phyloP scores from a whole-genome alignment of 371 early-diverging fungal species.

The Lichtheimia corymbifera region DNA sequence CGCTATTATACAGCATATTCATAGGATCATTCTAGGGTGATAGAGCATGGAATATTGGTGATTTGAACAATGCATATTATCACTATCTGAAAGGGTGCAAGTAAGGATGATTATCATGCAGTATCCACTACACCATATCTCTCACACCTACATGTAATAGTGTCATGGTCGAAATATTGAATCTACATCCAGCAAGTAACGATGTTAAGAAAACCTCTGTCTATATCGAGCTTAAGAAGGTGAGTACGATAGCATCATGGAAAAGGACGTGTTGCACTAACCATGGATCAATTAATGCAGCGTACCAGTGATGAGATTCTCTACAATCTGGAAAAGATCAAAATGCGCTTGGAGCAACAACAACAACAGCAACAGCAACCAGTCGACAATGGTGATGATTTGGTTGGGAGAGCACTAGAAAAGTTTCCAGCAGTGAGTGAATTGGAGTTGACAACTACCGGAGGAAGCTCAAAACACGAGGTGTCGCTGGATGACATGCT shows the following conservation, averaged over 20 bases:
- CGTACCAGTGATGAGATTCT: constrained; percentile 34
- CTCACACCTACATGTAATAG: constrained; percentile 19
- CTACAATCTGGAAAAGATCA: constrained; percentile 21
- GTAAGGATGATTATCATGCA: constrained; percentile 25
- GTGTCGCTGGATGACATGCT: constrained; percentile 21
- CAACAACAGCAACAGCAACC: constrained; percentile 9
- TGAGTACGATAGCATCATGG: constrained; percentile 12
- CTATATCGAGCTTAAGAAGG: constrained; percentile 48
- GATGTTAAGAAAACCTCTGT: constrained; percentile 33
- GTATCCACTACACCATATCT: not conserved
- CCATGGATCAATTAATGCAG: constrained; percentile 19
- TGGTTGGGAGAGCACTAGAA: constrained; percentile 4
- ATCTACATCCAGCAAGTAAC: constrained; percentile 43
- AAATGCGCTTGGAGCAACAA: constrained; percentile 12
- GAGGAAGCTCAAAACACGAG: constrained; percentile 1
- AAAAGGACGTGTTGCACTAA: constrained; percentile 15
- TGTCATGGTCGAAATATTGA: constrained; percentile 57
- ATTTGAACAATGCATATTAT: constrained; percentile 50
- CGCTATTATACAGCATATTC: too few species aligned
- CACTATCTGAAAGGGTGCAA: constrained; percentile 43
- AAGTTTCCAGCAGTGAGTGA: constrained; percentile 13
- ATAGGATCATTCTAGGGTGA: constrained; percentile 28
- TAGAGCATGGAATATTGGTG: constrained; percentile 23
- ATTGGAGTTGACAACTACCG: not conserved
- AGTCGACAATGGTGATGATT: constrained; percentile 5